Percentiles rank a stretch among this genome's conserved stretches.
These are phyloP conservation scores for Globisporangium iwayamae DNA, from an alignment of 352 stramenopile species.

Conservation along the genomic window DNA sequence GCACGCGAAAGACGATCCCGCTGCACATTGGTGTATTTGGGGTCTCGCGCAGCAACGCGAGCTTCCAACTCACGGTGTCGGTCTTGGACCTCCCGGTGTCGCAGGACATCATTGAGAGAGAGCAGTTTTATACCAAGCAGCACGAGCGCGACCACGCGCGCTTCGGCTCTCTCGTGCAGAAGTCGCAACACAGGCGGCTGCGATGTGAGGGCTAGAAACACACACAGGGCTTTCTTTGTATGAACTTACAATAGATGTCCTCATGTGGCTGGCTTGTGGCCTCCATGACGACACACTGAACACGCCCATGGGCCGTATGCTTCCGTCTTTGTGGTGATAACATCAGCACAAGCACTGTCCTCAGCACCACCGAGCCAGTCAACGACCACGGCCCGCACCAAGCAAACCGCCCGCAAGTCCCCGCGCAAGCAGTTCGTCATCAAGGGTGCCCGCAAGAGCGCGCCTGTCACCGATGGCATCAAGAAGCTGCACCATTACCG, in stretches of 20 bases:
- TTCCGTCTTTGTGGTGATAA: too few species aligned
- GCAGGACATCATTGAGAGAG: slow-evolving; percentile 36
- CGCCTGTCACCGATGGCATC: slow-evolving; percentile 87
- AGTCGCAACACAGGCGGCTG: neutral
- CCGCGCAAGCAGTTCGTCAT: slow-evolving; percentile 92
- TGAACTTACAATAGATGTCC: too few species aligned
- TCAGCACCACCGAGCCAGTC: slow-evolving; percentile 26
- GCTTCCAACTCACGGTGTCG: slow-evolving; percentile 51
- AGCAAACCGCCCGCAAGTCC: slow-evolving; percentile 96
- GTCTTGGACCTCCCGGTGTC: slow-evolving; percentile 59
- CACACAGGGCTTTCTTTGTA: too few species aligned
- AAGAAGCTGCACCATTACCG: slow-evolving; percentile 92
- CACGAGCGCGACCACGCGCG: slow-evolving; percentile 23
- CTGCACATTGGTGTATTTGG: slow-evolving; percentile 74
- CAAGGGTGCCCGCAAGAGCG: slow-evolving; percentile 92
- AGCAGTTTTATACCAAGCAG: slow-evolving; percentile 59
- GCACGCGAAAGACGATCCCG: slow-evolving; percentile 42
- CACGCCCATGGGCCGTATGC: too few species aligned
- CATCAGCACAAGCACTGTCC: slow-evolving; percentile 23
- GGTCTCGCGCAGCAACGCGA: slow-evolving; percentile 22
- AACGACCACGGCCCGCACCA: slow-evolving; percentile 91
- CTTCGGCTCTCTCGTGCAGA: neutral
- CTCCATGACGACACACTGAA: too few species aligned
- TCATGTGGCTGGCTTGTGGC: too few species aligned
- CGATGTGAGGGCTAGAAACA: neutral